Percentiles rank a stretch among this genome's conserved stretches.
These are phyloP conservation scores for Jamesozyma piceae DNA, from an alignment of 805 yeast species.

Conservation along the genomic window DNA sequence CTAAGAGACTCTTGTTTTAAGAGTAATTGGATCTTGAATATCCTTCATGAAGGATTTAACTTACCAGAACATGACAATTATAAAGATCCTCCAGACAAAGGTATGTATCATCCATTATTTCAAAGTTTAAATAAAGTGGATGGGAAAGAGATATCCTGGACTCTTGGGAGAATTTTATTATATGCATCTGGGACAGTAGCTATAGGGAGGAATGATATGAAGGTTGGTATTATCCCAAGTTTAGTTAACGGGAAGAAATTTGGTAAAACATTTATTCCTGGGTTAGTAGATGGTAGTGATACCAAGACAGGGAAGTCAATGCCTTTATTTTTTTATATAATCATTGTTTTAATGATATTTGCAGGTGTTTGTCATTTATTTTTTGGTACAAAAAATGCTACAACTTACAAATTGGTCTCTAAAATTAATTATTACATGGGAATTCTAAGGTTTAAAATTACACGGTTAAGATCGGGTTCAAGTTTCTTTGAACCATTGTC, in stretches of 20 bases:
- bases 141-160: slow-evolving; percentile 91
- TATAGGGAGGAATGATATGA: slow-evolving; percentile 7
- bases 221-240: slow-evolving; percentile 27
- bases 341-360: neutral
- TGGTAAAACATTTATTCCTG: slow-evolving; percentile 23
- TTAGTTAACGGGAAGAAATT: slow-evolving; percentile 7
- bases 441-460: slow-evolving; percentile 4
- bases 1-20: slow-evolving; percentile 81
- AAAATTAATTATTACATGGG: slow-evolving; percentile 1
- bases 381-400: neutral
- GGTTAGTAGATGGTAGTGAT: slow-evolving; percentile 6
- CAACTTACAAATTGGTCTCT: neutral
- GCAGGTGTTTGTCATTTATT: neutral
- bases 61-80: slow-evolving; percentile 62
- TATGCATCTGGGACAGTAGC: slow-evolving; percentile 66
- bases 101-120: slow-evolving; percentile 44
- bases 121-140: slow-evolving; percentile 73
- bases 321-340: neutral
- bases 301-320: neutral
- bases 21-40: slow-evolving; percentile 86
- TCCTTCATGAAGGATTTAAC: slow-evolving; percentile 86
- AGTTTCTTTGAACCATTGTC: neutral
- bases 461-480: slow-evolving; percentile 1
- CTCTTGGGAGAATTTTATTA: slow-evolving; percentile 76
- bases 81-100: slow-evolving; percentile 12